Conservation (phyloP, 129 eudicot genomes). For the Escallonia herrerae region DNA sequence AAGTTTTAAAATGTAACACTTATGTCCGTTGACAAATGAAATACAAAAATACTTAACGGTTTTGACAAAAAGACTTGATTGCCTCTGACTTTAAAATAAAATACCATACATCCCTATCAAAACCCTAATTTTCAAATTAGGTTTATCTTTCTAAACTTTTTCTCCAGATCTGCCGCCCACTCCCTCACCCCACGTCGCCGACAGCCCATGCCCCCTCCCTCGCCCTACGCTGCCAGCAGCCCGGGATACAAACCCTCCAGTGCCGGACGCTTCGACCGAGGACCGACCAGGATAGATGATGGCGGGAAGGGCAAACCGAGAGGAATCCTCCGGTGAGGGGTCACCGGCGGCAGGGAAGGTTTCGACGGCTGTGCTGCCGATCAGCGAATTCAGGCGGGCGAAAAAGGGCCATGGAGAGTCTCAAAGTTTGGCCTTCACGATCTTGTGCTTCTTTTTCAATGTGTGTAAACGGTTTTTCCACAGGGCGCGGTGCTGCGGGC, state of each 20-base stretch:
- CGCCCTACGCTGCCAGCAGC: constrained; percentile 51
- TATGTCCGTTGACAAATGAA: too few species aligned
- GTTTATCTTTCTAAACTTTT: too few species aligned
- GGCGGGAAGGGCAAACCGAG: constrained; percentile 18
- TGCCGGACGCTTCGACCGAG: constrained; percentile 55
- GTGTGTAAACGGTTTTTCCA: constrained; percentile 81
- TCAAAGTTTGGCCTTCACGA: constrained; percentile 38
- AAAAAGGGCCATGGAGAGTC: constrained; percentile 65
- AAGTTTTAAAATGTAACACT: too few species aligned
- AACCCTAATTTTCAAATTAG: too few species aligned
- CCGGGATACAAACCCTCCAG: constrained; percentile 22
- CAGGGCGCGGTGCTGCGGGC: constrained; percentile 59
- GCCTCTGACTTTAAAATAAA: too few species aligned
- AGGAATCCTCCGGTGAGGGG: constrained; percentile 17
- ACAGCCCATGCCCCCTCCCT: constrained; percentile 49
- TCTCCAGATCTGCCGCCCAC: too few species aligned
- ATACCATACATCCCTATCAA: too few species aligned
- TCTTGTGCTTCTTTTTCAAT: constrained; percentile 61
- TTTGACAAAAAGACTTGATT: too few species aligned
- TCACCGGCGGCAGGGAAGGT: constrained; percentile 17
- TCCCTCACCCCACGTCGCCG: too few species aligned
- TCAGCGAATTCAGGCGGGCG: constrained; percentile 47
- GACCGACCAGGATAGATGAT: constrained; percentile 43
- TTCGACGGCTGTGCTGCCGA: constrained; percentile 41
- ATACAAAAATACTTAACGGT: too few species aligned